Base-by-base conservation (phyloP, 2,329 filamentous ascomycete genomes). In the Cercospora janseana region DNA sequence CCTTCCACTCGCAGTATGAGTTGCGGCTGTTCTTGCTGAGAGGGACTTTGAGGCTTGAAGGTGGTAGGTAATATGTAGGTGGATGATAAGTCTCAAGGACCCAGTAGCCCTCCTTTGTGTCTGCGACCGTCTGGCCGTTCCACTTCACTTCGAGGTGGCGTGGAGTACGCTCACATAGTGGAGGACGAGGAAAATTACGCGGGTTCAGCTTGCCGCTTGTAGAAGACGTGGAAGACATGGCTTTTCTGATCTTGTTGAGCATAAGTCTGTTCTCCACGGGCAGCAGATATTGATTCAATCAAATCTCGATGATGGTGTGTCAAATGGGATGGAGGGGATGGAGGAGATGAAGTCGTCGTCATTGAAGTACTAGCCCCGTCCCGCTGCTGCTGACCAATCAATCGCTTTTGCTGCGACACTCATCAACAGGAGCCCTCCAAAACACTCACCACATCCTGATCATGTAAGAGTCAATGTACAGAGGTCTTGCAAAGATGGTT, bases 81-180 rank as follows among this genome's bases (percentile, higher is more conserved):
- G 81, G 79, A 58, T 83, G 80, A 57, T 79, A 78, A 13, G 80
- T 82, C 64, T 84, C 80, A 26, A 84, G 69, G 3, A 81, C 79
- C 80, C 81, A 83, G 63, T 76, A 83, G 2, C 75, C 79, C 37
- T 79, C 73, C 47, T 70, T 76, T 5, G 81, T 82, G 34, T 83
- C 78, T 8, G 79, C 81, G 54, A 84, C 76, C 41, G 74, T 68
- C 37, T 76, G 67, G 15, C 74, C 76, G 20, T 76, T 70, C 73
- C 78, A 82, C 62, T 75, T 78, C 54, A 85, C 74, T 50, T 67
- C 53, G 38, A 85, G 67, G 60, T 81, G 79, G 42, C 78, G 70
- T 2, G 72, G 63, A 4, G 74, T 79, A 59, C 70, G 72, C 60
- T 83, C 79, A 49, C 82, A 70, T 28, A 75, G 66, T 1, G 81